A percentile compares a stretch with the other conserved stretches of the same genome.
Conservation (phyloP, 495 filamentous ascomycete species). For the Copromyces sp. region DNA sequence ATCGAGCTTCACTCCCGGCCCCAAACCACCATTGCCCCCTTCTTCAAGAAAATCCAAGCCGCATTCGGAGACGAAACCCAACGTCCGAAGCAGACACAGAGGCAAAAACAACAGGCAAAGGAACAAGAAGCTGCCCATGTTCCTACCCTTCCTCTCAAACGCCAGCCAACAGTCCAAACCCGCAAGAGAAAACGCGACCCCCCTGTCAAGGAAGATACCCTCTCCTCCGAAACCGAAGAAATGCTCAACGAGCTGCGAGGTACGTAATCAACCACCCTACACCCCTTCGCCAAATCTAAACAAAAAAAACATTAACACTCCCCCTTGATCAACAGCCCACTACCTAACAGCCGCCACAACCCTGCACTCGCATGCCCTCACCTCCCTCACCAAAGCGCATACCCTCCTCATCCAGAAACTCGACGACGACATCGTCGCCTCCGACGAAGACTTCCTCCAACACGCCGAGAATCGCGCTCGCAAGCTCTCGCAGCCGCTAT, state of each 20-base stretch:
- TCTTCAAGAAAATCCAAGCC: not conserved
- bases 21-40: not conserved
- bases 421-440: not conserved
- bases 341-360: not conserved
- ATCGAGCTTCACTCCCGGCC: not conserved
- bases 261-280: not conserved
- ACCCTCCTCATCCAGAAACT: not conserved
- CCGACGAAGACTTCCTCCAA: not conserved
- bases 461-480: not conserved
- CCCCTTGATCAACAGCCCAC: not conserved
- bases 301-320: not conserved
- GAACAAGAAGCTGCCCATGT: not conserved
- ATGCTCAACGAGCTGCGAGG: not conserved
- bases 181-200: not conserved
- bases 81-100: not conserved
- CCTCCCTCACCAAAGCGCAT: not conserved
- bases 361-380: not conserved
- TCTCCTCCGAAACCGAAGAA: not conserved
- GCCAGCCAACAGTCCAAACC: not conserved
- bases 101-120: not conserved
- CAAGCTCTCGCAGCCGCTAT: not conserved
- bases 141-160: not conserved
- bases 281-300: not conserved
- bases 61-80: not conserved
- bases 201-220: not conserved